Percentiles rank a stretch among this genome's conserved stretches.
Evolutionary conservation across 805 yeast genomes (phyloP).

Genomic region (Saccharomycopsis synnaedendra): DNA sequence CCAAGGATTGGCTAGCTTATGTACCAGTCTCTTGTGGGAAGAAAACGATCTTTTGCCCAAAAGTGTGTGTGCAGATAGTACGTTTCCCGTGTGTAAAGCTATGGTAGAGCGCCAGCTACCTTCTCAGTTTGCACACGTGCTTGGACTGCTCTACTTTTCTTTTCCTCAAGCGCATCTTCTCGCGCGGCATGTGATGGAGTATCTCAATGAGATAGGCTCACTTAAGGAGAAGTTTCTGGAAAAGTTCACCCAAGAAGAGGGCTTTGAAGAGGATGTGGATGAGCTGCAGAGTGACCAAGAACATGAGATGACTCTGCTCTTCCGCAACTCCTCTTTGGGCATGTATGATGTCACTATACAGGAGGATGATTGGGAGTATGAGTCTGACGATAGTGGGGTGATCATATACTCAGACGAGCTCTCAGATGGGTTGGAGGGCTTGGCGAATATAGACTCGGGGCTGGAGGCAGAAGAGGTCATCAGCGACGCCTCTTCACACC

Average conservation of each 20-base stretch:
- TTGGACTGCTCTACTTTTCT: constrained; percentile 63
- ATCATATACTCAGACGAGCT: constrained; percentile 21
- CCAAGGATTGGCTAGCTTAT: constrained; percentile 40
- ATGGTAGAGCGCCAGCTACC: constrained; percentile 61
- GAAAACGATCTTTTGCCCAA: constrained; percentile 20
- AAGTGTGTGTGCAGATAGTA: constrained; percentile 30
- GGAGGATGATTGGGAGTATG: constrained; percentile 46
- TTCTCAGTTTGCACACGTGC: constrained; percentile 40
- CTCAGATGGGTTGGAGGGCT: constrained; percentile 18
- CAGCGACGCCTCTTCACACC: too few relatives aligned
- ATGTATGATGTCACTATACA: constrained; percentile 61
- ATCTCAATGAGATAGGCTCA: constrained; percentile 45
- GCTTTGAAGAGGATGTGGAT: constrained; percentile 38
- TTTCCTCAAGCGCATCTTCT: constrained; percentile 55
- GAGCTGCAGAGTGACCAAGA: constrained; percentile 45
- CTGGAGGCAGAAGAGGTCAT: constrained; percentile 23
- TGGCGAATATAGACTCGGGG: constrained; percentile 19
- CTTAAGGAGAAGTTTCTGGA: constrained; percentile 47
- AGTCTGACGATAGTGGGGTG: constrained; percentile 26
- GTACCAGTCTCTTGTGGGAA: constrained; percentile 22
- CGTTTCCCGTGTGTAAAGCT: constrained; percentile 49
- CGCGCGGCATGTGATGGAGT: constrained; percentile 46
- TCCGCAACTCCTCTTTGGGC: constrained; percentile 82
- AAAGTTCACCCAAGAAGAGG: constrained; percentile 36
- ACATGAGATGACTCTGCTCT: constrained; percentile 74